Percentiles rank a stretch among this genome's conserved stretches.
Evolutionary conservation across 495 filamentous ascomycete genomes (phyloP).

Genomic region (Bombardia bombarda): DNA sequence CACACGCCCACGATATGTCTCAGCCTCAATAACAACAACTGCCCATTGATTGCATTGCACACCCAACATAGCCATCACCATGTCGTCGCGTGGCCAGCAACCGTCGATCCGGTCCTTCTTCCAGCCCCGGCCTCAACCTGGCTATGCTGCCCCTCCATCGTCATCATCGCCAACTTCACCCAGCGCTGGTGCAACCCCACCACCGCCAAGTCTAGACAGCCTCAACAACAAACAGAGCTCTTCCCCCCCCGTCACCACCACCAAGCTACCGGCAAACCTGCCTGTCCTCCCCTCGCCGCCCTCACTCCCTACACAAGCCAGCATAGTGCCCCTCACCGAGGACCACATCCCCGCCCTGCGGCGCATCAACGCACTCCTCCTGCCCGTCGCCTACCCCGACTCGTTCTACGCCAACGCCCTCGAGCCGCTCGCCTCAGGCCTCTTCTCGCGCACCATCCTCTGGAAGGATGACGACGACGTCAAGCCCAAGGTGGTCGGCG

Average conservation of each 20-base stretch:
- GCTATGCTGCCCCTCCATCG: slow-evolving; percentile 18
- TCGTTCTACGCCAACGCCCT: slow-evolving; percentile 76
- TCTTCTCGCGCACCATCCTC: slow-evolving; percentile 71
- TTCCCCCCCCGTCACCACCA: slow-evolving; percentile 10
- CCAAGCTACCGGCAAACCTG: slow-evolving; percentile 29
- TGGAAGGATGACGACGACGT: slow-evolving; percentile 27
- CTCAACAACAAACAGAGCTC: no score
- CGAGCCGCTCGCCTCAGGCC: slow-evolving; percentile 54
- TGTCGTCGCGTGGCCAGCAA: slow-evolving; percentile 27
- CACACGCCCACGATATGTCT: no score
- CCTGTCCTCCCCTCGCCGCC: slow-evolving; percentile 19
- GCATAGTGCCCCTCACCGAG: slow-evolving; percentile 50
- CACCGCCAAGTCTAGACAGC: no score
- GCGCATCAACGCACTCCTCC: slow-evolving; percentile 72
- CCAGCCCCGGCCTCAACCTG: slow-evolving; percentile 17
- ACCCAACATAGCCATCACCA: background rate
- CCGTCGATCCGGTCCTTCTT: slow-evolving; percentile 44
- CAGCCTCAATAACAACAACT: no score
- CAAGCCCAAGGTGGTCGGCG: slow-evolving; percentile 62
- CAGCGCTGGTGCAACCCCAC: background rate
- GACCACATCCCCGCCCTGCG: slow-evolving; percentile 65
- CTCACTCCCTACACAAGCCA: slow-evolving; percentile 39
- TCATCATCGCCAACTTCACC: slow-evolving; percentile 7
- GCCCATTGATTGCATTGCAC: no score
- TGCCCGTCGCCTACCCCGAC: slow-evolving; percentile 82